These are phyloP conservation scores for Claviceps spartinae DNA, from an alignment of 2,329 filamentous ascomycete genomes.

Conservation along the genomic window DNA sequence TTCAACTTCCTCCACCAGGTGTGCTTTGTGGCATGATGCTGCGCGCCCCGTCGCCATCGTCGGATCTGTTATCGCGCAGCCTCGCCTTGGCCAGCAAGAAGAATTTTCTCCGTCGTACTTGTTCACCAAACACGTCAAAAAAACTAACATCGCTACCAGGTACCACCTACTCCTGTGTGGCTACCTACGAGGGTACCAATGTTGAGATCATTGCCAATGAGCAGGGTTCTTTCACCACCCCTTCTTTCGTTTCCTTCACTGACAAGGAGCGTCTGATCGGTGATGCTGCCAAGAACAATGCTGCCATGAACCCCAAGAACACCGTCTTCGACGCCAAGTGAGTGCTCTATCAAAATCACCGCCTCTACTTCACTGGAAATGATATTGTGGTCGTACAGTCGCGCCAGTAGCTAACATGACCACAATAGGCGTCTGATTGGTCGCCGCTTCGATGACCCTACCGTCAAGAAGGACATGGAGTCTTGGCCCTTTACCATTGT, in stretches of 20 bases:
- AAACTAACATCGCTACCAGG: conserved; percentile 38
- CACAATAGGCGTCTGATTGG: conserved; percentile 82
- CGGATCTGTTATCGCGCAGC: not conserved
- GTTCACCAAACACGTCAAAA: not conserved
- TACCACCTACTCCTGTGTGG: conserved; percentile 99
- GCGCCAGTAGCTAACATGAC: not conserved
- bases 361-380: not conserved
- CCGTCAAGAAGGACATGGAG: conserved; percentile 97
- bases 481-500: conserved; percentile 99
- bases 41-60: not conserved
- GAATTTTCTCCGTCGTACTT: not conserved
- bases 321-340: conserved; percentile 99
- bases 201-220: conserved; percentile 99
- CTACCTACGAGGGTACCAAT: conserved; percentile 98
- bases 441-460: conserved; percentile 85
- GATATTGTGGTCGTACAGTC: not conserved
- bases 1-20: not conserved
- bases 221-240: conserved; percentile 98
- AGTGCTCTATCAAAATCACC: conserved; percentile 22
- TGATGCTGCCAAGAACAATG: conserved; percentile 99
- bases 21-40: not conserved
- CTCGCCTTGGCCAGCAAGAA: not conserved
- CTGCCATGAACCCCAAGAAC: conserved; percentile 97
- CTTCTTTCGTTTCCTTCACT: conserved; percentile 98
- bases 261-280: conserved; percentile 97